Evolutionary conservation across 225 moss, liverwort and hornwort species (phyloP), one percentile per base, ranked within the genome.

Genomic region (Sphagnum contortum): DNA sequence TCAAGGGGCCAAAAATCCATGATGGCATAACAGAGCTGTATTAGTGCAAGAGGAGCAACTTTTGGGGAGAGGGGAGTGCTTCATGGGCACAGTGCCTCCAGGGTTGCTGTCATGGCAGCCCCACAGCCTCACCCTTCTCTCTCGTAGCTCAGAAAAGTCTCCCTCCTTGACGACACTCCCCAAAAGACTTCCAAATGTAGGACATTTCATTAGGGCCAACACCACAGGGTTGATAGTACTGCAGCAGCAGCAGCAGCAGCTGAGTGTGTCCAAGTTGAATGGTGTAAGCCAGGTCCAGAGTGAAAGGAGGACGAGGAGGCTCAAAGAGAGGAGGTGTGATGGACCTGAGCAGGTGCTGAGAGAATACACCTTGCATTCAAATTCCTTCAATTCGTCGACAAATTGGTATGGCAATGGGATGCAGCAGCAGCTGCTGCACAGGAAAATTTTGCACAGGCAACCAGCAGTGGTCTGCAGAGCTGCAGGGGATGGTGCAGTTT

Each of bases 31-130:
- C 29, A 29, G 29, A 29, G 29, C 29, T 29, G 29, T 29, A 29
- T 29, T 29, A 29, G 0, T 29, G 29, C 29, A 29, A 29, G 29
- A 29, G 29, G 29, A 29, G 29, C 29, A 29, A 29, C 29, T 29
- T 29, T 29, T 29, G 29, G 29, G 29, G 1, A 29, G 29, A 29
- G 29, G 29, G 29, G 29, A 29, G 29, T 52, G 52, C 6, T 74
- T 86, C 81, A 94, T 90, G 93, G 94, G 88, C 89, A 67, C 88
- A 68, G 82, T 87, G 71, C 87, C 87, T 66, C 87, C 84, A 9
- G 84, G 84, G 84, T 68, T 88, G 82, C 82, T 88, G 62, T 76
- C 68, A 74, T 86, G 91, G 88, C 89, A 85, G 67, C 82, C 88
- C 76, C 71, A 57, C 51, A 68, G 81, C 45, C 59, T 80, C 13